These are phyloP conservation scores for Brassica juncea DNA, from an alignment of 345 rosid species.

Conservation along the genomic window DNA sequence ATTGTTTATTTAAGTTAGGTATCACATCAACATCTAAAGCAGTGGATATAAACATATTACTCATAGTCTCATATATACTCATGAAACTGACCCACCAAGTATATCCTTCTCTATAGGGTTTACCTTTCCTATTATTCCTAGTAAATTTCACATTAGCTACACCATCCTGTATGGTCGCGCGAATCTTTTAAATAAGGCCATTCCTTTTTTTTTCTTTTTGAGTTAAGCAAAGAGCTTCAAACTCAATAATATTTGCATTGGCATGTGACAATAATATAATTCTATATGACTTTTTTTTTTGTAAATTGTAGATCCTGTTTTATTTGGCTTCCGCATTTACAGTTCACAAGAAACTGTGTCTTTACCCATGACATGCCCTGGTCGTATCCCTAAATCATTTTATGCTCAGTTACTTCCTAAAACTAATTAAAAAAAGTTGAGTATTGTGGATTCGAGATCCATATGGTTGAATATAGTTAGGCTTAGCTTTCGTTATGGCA, in stretches of 20 bases:
- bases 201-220: background rate
- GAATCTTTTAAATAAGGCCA: constrained; percentile 13
- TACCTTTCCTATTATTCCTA: constrained; percentile 1
- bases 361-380: too few species aligned
- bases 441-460: background rate
- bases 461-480: background rate
- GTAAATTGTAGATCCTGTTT: background rate
- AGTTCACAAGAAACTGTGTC: background rate
- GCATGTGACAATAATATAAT: background rate
- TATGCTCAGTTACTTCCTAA: background rate
- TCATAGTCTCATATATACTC: background rate
- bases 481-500: background rate
- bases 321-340: background rate
- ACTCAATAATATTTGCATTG: background rate
- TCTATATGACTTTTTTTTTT: background rate
- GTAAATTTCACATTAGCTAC: constrained; percentile 14
- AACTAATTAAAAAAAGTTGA: background rate
- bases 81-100: constrained; percentile 11
- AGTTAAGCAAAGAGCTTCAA: background rate
- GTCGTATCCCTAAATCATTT: too few species aligned
- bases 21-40: constrained; percentile 16
- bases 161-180: background rate
- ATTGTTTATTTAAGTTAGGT: constrained; percentile 6
- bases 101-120: constrained; percentile 7
- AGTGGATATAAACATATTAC: background rate